Evolutionary conservation across 805 yeast genomes (phyloP).

Genomic region (Kodamaea lidongshanica): DNA sequence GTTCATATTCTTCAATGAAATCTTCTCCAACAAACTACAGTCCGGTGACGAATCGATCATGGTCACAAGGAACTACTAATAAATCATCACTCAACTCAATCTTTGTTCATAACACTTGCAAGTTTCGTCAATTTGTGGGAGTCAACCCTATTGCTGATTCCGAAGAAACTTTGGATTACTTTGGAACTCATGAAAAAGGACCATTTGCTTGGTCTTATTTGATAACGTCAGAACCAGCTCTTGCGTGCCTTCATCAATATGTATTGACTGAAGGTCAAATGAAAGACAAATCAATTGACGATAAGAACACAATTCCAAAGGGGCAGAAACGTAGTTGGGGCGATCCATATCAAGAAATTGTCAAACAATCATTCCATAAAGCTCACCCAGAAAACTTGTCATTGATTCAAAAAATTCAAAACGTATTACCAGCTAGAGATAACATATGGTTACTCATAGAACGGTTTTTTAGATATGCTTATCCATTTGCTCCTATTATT

Average conservation of each 20-base stretch:
- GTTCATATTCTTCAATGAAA: no score
- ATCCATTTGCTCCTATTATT: conserved; percentile 16
- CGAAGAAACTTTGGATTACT: conserved; percentile 5
- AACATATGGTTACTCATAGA: conserved; percentile 15
- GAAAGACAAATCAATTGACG: conserved; percentile 3
- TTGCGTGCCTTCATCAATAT: conserved; percentile 4
- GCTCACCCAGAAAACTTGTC: conserved; percentile 2
- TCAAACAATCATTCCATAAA: conserved; percentile 7
- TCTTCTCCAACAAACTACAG: no score
- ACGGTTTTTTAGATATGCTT: conserved; percentile 14
- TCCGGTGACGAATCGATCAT: no score
- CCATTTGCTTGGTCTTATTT: conserved; percentile 8
- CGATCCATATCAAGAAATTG: conserved; percentile 4
- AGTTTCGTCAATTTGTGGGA: conserved; percentile 2
- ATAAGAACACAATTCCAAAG: conserved; percentile 2
- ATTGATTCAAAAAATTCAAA: conserved; percentile 6
- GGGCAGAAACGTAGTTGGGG: no score
- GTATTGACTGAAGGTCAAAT: conserved; percentile 3
- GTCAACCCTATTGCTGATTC: conserved; percentile 4
- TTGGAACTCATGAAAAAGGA: conserved; percentile 1
- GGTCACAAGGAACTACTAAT: no score
- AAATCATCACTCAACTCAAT: no score
- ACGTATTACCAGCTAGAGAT: conserved; percentile 12
- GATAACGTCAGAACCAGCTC: conserved; percentile 5
- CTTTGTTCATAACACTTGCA: background rate